Evolutionary conservation across 495 filamentous ascomycete species (phyloP), one percentile per base, ranked within the genome.

Genomic region (Lasiosphaeris hirsuta): DNA sequence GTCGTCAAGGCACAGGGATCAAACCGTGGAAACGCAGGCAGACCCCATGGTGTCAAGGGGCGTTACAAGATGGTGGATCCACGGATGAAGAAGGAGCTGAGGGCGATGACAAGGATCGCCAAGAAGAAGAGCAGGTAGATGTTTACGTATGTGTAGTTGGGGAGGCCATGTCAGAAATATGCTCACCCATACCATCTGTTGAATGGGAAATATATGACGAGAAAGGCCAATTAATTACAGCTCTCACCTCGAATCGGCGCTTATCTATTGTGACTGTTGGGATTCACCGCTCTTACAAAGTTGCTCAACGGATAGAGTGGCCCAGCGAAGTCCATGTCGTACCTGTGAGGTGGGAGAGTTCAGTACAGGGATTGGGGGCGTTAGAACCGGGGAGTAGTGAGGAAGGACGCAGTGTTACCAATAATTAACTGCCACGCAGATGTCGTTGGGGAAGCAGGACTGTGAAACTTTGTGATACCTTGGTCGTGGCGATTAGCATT

Each of bases 21-120:
- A 54, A 97, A 99, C 69, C 84, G 84, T 63, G 95, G 92, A 64
- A 84, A 95, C 56, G 64, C 75, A 53, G 81, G 81, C 17, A 65
- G 80, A 40, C 75, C 75, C 1, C 73, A 67, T 55, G 60, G 64
- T 14, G 93, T 97, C 49, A 98, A 97, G 82, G 94, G 94, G 38
- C 87, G 88, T 67, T 98, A 98, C 74, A 97, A 97, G 86, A 96
- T 99, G 80, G 94, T 99, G 58, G 94, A 99, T 78, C 76, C 88
- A 14, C 82, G 94, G 60, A 84, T 99, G 84, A 97, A 96, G 85
- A 99, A 99, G 86, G 94, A 99, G 80, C 83, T 93, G 51, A 82
- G 94, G 67, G 95, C 88, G 11, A 79, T 89, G 74, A 99, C 97
- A 82, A 85, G 94, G 64, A 66, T 78, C 52, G 54, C 75, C n/a